These are phyloP conservation scores for Lichenothelia convexa DNA, from an alignment of 495 filamentous ascomycete species.

Conservation along the genomic window DNA sequence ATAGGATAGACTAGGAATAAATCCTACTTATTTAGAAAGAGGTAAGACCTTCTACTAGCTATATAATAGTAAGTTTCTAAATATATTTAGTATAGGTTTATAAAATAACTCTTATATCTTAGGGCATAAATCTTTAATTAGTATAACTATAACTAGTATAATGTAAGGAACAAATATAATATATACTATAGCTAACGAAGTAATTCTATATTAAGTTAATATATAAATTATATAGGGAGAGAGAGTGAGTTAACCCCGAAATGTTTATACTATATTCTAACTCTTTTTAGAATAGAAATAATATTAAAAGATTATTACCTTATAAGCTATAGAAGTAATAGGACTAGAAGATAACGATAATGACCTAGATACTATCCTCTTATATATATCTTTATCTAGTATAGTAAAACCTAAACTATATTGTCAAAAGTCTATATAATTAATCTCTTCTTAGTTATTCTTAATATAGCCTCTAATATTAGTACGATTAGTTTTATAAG, in stretches of 20 bases:
- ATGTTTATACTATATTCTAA: neutral
- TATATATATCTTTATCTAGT: too few relatives aligned
- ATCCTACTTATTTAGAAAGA: neutral
- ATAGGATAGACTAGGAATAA: neutral
- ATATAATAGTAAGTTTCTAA: neutral
- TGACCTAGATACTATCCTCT: too few relatives aligned
- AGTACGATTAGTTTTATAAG: too few relatives aligned
- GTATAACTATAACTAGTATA: neutral
- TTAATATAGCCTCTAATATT: too few relatives aligned
- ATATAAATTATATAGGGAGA: neutral
- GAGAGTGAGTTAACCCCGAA: neutral
- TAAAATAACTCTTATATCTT: neutral
- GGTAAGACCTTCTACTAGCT: neutral
- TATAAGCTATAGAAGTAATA: too few relatives aligned
- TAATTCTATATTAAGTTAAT: neutral
- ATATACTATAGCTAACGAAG: neutral
- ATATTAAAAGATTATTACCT: neutral
- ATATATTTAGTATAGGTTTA: neutral
- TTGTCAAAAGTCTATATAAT: too few relatives aligned
- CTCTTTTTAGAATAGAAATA: neutral
- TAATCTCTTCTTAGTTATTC: too few relatives aligned
- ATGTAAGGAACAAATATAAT: neutral
- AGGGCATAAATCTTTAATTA: neutral
- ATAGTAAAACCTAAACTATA: too few relatives aligned
- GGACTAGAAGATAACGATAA: too few relatives aligned